Evolutionary conservation across 495 filamentous ascomycete species (phyloP), one percentile per base, ranked within the genome.

Genomic region (Alectoria sarmentosa): DNA sequence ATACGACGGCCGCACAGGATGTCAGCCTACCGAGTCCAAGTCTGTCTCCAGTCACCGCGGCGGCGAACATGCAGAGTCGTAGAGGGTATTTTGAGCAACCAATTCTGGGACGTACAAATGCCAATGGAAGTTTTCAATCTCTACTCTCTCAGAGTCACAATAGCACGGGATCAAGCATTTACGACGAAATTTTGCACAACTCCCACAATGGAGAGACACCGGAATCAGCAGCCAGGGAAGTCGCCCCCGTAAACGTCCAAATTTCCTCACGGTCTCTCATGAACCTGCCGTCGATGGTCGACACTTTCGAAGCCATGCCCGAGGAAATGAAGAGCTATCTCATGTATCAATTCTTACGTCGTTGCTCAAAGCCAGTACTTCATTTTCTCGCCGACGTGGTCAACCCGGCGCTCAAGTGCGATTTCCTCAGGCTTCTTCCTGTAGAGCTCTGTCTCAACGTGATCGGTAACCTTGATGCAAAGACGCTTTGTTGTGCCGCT

Each of bases 321-420:
- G 83, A 88, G 37, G 86, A 91, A 65, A 81, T 98, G 81, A 91
- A 98, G 73, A 88, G 85, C 0, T 96, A 95, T 71, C 84, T 99
- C 70, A 96, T 98, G 89, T 97, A 93, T 71, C 92, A 98, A 69
- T 84, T 99, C 42, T 80, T 99, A 32, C 86, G 88, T 38, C 84
- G 95, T 48, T 96, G 94, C 74, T 83, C 90, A 9, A 89, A 96
- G 67, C 90, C 90, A 28, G 96, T 92, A 0, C 80, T 99, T 3
- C 91, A 92, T 73, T 87, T 96, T 58, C 89, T 99, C 68, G 91
- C 95, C 30, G 87, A 91, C 67, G 86, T 91, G 41, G 92, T 99
- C 64, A 96, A 96, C 73, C 95, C 95, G 9, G 92, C 93, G n/a
- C 76, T 99, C 65, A 96, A 96, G 75, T 95, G 90, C 71, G 93